Percentiles rank a stretch among this genome's conserved stretches.
Evolutionary conservation across 805 yeast genomes (phyloP).

Genomic region (Hemisphaericaspora nanyangensis): DNA sequence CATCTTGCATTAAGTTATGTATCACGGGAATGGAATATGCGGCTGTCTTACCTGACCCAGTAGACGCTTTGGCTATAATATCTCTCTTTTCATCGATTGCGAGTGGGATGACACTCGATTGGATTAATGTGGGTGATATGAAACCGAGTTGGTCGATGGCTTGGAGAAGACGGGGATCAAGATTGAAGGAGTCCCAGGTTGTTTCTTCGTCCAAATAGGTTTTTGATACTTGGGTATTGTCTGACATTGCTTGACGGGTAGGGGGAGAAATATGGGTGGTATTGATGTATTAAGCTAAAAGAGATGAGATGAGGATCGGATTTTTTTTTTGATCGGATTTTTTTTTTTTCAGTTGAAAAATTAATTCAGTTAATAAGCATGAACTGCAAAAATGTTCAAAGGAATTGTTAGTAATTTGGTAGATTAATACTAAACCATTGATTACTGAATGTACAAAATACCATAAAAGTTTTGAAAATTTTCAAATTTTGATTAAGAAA

Average conservation of each 20-base stretch:
- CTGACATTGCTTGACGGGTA: conserved; percentile 1
- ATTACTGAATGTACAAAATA: too few relatives aligned
- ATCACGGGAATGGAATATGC: conserved; percentile 87
- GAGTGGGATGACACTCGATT: conserved; percentile 85
- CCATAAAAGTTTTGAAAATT: too few relatives aligned
- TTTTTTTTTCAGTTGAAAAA: too few relatives aligned
- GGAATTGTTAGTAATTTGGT: too few relatives aligned
- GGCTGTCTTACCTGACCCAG: conserved; percentile 95
- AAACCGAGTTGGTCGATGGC: conserved; percentile 80
- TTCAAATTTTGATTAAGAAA: too few relatives aligned
- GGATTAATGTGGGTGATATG: conserved; percentile 84
- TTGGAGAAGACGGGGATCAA: conserved; percentile 81
- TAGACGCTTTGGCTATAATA: conserved; percentile 87
- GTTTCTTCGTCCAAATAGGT: conserved; percentile 69
- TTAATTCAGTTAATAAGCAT: too few relatives aligned
- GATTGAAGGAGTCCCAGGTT: conserved; percentile 69
- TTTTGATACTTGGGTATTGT: conserved; percentile 48
- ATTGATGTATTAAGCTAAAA: not conserved
- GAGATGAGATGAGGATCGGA: conserved; percentile 5
- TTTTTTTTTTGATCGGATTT: not conserved
- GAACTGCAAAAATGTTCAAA: too few relatives aligned
- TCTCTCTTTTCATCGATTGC: conserved; percentile 89
- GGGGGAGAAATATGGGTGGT: too few relatives aligned
- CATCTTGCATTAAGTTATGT: conserved; percentile 60
- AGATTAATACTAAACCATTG: too few relatives aligned